A percentile compares a stretch with the other conserved stretches of the same genome.
Evolutionary conservation across 2,329 filamentous ascomycete species (phyloP).

Genomic region (Pseudopyrenochaeta lycopersici): DNA sequence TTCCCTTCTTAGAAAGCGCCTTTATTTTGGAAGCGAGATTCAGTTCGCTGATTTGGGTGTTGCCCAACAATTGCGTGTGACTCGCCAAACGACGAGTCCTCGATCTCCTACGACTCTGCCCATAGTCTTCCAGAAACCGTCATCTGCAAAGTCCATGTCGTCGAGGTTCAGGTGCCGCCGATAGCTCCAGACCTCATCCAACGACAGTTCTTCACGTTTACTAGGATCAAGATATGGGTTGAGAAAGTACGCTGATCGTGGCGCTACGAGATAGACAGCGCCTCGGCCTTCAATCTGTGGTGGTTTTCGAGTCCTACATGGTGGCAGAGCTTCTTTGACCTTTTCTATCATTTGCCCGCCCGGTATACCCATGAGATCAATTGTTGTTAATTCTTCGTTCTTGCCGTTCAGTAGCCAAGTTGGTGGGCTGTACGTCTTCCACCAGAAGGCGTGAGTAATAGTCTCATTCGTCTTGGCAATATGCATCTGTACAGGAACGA

Average conservation of each 20-base stretch:
- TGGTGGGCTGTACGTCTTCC: slow-evolving; percentile 86
- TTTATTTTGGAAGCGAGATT: neutral
- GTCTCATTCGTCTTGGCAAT: slow-evolving; percentile 72
- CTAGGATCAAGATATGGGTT: slow-evolving; percentile 59
- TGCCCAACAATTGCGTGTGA: slow-evolving; percentile 49
- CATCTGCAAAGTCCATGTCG: slow-evolving; percentile 80
- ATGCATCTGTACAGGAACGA: slow-evolving; percentile 78
- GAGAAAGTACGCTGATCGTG: slow-evolving; percentile 74
- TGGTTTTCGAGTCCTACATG: slow-evolving; percentile 38
- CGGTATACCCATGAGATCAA: slow-evolving; percentile 77
- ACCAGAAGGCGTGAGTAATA: slow-evolving; percentile 78
- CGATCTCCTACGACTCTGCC: slow-evolving; percentile 67
- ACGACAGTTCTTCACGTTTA: slow-evolving; percentile 59
- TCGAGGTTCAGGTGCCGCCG: slow-evolving; percentile 77
- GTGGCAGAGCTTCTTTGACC: slow-evolving; percentile 65
- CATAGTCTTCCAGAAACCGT: slow-evolving; percentile 77
- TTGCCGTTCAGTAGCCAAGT: slow-evolving; percentile 82
- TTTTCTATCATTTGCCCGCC: slow-evolving; percentile 68
- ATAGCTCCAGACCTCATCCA: slow-evolving; percentile 76
- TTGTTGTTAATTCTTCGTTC: slow-evolving; percentile 74
- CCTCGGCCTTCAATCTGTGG: slow-evolving; percentile 61
- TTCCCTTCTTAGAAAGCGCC: neutral
- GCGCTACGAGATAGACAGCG: slow-evolving; percentile 70
- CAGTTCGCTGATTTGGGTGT: neutral
- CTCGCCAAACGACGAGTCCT: slow-evolving; percentile 57